Evolutionary conservation across 2,329 filamentous ascomycete genomes (phyloP).

Genomic region (Trichophyton verrucosum): DNA sequence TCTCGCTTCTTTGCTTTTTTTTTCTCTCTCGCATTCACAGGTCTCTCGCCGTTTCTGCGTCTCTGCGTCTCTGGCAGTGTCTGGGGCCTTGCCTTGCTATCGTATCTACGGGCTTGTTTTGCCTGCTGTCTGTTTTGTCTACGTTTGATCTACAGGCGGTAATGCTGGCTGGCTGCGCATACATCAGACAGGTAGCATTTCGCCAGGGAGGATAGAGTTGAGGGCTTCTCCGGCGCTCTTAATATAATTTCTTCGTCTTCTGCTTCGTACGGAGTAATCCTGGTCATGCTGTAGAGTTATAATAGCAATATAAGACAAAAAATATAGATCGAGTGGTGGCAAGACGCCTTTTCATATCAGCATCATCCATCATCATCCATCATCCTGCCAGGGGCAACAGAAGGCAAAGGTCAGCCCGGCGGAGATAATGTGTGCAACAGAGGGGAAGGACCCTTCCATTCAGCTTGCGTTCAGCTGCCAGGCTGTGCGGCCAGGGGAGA

Average conservation of each 20-base stretch:
- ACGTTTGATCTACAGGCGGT: background rate
- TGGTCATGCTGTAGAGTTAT: background rate
- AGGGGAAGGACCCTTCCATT: background rate
- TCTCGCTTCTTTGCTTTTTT: background rate
- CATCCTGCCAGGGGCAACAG: background rate
- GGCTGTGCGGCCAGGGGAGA: background rate
- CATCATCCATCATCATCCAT: no score
- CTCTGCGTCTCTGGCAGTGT: no score
- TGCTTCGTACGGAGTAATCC: background rate
- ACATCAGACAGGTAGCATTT: background rate
- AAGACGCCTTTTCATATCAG: background rate
- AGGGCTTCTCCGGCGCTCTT: background rate
- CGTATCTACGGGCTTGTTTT: no score
- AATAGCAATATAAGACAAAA: background rate
- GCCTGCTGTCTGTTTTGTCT: no score
- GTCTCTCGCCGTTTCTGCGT: no score
- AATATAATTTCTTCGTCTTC: background rate
- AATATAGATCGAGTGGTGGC: background rate
- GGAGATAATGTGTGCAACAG: slow-evolving; percentile 3
- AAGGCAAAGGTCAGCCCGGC: background rate
- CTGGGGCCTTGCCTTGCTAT: no score
- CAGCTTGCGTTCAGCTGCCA: background rate
- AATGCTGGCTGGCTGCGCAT: background rate
- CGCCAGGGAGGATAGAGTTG: background rate
- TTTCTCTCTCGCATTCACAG: background rate